These are phyloP conservation scores for Claviceps pusilla DNA, from an alignment of 2,329 filamentous ascomycete genomes.

Conservation along the genomic window DNA sequence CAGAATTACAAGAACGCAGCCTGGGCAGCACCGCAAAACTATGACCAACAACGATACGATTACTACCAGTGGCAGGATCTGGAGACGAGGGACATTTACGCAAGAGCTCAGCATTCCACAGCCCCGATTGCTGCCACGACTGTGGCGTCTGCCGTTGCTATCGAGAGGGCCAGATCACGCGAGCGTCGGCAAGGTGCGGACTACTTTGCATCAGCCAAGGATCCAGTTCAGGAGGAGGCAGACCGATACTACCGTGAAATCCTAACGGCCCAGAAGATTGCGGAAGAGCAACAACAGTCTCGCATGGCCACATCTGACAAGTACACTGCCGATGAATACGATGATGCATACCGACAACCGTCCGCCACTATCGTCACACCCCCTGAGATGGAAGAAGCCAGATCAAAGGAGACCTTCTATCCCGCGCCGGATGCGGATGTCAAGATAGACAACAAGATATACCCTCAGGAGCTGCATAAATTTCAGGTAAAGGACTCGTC, in stretches of 20 bases:
- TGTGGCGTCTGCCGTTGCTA: slow-evolving; percentile 25
- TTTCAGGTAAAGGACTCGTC: slow-evolving; percentile 17
- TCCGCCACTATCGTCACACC: slow-evolving; percentile 38
- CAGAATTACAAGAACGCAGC: slow-evolving; percentile 16
- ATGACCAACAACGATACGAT: slow-evolving; percentile 12
- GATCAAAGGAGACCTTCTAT: slow-evolving; percentile 30
- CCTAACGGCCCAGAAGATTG: slow-evolving; percentile 37
- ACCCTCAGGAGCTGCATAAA: slow-evolving; percentile 33
- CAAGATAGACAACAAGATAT: slow-evolving; percentile 42
- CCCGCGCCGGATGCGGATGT: slow-evolving; percentile 50
- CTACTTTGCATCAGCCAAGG: slow-evolving; percentile 16
- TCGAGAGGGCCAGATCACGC: slow-evolving; percentile 24
- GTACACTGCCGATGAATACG: slow-evolving; percentile 42
- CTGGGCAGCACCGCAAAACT: slow-evolving; percentile 7
- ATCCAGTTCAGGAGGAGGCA: slow-evolving; percentile 40
- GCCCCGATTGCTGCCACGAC: slow-evolving; percentile 29
- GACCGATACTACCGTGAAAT: slow-evolving; percentile 43
- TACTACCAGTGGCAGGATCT: slow-evolving; percentile 25
- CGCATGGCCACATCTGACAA: slow-evolving; percentile 34
- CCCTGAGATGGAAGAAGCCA: slow-evolving; percentile 32
- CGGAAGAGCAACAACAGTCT: slow-evolving; percentile 37
- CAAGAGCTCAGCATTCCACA: slow-evolving; percentile 32
- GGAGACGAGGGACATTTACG: slow-evolving; percentile 28
- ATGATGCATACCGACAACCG: slow-evolving; percentile 20
- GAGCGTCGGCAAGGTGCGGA: slow-evolving; percentile 18